Base-by-base conservation (phyloP, 2,329 filamentous ascomycete species). In the Tolypocladium album region DNA sequence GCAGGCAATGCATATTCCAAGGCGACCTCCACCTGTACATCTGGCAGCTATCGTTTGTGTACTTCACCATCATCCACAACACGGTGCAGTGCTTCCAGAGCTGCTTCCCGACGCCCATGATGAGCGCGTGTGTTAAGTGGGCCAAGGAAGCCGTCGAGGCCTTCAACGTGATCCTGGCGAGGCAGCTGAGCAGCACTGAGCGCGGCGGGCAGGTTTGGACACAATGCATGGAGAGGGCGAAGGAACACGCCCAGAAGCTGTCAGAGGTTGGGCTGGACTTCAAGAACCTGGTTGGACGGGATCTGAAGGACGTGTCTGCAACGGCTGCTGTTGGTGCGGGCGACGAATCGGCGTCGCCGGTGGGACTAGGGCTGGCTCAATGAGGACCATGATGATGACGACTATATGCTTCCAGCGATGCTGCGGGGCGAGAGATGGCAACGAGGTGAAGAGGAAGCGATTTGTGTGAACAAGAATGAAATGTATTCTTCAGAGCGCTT, bases 71-170 rank as follows among this genome's bases (percentile, higher is more conserved):
- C 64, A 93, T 99, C 70, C 87, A 90, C 67, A 97, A 97, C 74
- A 97, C 94, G 0, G 89, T 97, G 62, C 83, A 84, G 68, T 92
- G 90, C 69, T 97, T 94, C 74, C 91, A 96, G 70, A 78, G 80
- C 58, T 96, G 91, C 71, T 97, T 97, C 71, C 88, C 92, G 13
- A 82, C 90, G 34, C 80, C 86, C 17, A 90, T 94, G 78, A 95
- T 94, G 82, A 96, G 91, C 68, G 92, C 92, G 0, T 96, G 92
- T 67, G 93, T 99, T 67, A 95, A 93, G 70, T 99, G 94, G 94
- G 92, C 92, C n/a, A 97, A 97, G 74, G 88, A 94, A 67, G 87
- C 96, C 70, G 86, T 97, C 1, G 92, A 97, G 67, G 86, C 86
- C 2, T 97, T 97, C 78, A 97, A 97, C 68, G 81, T 81, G 55